A percentile compares a stretch with the other conserved stretches of the same genome.
Conservation (phyloP, 306 rosid species). For the Castanea crenata region DNA sequence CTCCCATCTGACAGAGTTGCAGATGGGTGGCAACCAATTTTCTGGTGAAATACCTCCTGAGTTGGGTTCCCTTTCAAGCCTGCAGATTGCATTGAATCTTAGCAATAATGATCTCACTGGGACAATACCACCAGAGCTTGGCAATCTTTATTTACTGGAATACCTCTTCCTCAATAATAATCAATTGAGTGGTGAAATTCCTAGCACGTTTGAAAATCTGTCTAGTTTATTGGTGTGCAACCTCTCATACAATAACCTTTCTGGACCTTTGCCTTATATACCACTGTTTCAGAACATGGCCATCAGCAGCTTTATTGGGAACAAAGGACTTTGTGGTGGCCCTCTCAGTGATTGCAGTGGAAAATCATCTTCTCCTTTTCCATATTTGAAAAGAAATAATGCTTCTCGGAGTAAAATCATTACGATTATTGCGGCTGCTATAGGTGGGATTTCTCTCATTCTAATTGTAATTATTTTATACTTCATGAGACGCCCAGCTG, state of each 20-base stretch:
- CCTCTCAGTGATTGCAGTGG: slow-evolving; percentile 56
- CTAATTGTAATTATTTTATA: slow-evolving; percentile 63
- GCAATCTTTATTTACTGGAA: slow-evolving; percentile 67
- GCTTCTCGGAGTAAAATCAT: slow-evolving; percentile 55
- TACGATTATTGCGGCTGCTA: slow-evolving; percentile 54
- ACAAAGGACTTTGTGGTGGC: slow-evolving; percentile 77
- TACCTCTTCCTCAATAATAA: slow-evolving; percentile 78
- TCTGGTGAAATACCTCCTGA: slow-evolving; percentile 74
- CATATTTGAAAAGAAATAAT: slow-evolving; percentile 9
- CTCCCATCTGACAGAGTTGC: slow-evolving; percentile 75
- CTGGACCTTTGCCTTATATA: slow-evolving; percentile 71
- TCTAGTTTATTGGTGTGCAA: slow-evolving; percentile 79
- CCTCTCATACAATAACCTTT: slow-evolving; percentile 86
- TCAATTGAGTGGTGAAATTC: slow-evolving; percentile 79
- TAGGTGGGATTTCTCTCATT: slow-evolving; percentile 90
- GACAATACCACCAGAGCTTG: slow-evolving; percentile 66
- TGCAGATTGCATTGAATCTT: slow-evolving; percentile 92
- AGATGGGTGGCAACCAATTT: slow-evolving; percentile 75
- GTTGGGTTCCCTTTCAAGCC: slow-evolving; percentile 74
- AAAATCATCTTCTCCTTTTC: slow-evolving; percentile 37
- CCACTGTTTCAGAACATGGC: slow-evolving; percentile 71
- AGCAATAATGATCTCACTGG: slow-evolving; percentile 79
- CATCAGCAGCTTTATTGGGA: slow-evolving; percentile 62
- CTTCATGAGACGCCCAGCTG: slow-evolving; percentile 60
- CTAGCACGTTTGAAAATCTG: slow-evolving; percentile 64